A percentile compares a stretch with the other conserved stretches of the same genome.
Conservation (phyloP, 768 basidiomycete species). For the Kwoniella botswanensis region DNA sequence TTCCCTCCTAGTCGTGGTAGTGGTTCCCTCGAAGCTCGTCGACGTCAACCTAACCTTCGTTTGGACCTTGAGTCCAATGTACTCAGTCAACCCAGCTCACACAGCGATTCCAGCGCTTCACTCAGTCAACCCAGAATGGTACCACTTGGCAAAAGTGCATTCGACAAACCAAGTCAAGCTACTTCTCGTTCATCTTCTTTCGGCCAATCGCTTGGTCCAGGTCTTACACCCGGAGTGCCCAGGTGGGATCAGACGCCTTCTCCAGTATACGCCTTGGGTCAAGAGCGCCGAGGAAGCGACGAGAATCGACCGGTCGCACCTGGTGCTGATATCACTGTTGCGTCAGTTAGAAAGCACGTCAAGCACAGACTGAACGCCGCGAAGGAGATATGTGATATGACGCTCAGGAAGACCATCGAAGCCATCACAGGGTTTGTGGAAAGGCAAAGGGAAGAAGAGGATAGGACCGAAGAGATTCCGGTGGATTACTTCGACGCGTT, state of each 20-base stretch:
- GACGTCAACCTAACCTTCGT: constrained; percentile 53
- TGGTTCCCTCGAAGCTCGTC: constrained; percentile 52
- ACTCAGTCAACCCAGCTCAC: constrained; percentile 27
- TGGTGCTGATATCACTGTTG: constrained; percentile 49
- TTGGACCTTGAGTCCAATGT: constrained; percentile 53
- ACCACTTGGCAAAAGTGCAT: constrained; percentile 12
- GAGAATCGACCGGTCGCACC: constrained; percentile 38
- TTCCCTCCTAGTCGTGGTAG: constrained; percentile 21
- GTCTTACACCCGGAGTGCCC: constrained; percentile 48
- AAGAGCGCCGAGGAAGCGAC: constrained; percentile 22
- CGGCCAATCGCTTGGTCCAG: constrained; percentile 40
- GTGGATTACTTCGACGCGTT: constrained; percentile 43
- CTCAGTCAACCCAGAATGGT: constrained; percentile 24
- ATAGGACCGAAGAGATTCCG: constrained; percentile 19
- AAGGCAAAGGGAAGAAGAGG: constrained; percentile 67
- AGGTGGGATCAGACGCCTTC: constrained; percentile 57
- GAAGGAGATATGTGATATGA: constrained; percentile 95
- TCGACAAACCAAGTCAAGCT: constrained; percentile 31
- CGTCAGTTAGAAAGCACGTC: constrained; percentile 78
- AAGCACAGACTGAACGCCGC: constrained; percentile 89
- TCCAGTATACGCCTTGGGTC: constrained; percentile 48
- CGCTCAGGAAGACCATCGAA: constrained; percentile 89
- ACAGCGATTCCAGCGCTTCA: constrained; percentile 18
- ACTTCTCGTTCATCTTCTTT: constrained; percentile 44
- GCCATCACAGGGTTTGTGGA: constrained; percentile 95